Conservation (phyloP, 768 basidiomycete genomes). For the Russula emetica region DNA sequence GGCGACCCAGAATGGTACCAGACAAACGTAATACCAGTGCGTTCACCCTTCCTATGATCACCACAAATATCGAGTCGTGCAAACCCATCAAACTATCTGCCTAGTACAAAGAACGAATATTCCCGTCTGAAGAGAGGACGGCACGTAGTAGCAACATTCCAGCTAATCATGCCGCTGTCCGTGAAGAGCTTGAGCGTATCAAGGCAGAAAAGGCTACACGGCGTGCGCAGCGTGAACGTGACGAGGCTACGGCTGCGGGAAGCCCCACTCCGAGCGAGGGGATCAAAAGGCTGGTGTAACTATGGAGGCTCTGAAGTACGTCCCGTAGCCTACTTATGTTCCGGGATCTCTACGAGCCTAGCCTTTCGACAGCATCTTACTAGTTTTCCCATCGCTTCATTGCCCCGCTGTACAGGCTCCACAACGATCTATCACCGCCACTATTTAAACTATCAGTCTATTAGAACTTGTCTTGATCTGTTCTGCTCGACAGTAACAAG, state of each 20-base stretch:
- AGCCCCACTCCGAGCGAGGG: slow-evolving; percentile 33
- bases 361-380: background rate
- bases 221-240: slow-evolving; percentile 43
- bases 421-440: background rate
- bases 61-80: background rate
- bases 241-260: slow-evolving; percentile 36
- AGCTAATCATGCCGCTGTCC: slow-evolving; percentile 58
- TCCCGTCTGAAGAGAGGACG: slow-evolving; percentile 57
- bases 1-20: slow-evolving; percentile 88
- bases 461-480: slow-evolving; percentile 1
- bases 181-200: slow-evolving; percentile 67
- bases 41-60: slow-evolving; percentile 28
- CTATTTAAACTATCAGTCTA: background rate
- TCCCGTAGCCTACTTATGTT: background rate
- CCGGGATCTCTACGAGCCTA: background rate
- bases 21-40: slow-evolving; percentile 68
- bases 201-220: slow-evolving; percentile 54
- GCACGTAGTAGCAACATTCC: slow-evolving; percentile 51
- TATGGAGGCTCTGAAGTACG: slow-evolving; percentile 3
- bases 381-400: background rate
- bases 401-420: background rate
- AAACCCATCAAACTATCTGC: background rate
- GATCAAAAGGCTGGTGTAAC: slow-evolving; percentile 27
- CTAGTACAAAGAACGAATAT: slow-evolving; percentile 70
- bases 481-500: slow-evolving; percentile 3